These are phyloP conservation scores for Globisporangium parvum DNA, from an alignment of 352 stramenopile genomes.

Conservation along the genomic window DNA sequence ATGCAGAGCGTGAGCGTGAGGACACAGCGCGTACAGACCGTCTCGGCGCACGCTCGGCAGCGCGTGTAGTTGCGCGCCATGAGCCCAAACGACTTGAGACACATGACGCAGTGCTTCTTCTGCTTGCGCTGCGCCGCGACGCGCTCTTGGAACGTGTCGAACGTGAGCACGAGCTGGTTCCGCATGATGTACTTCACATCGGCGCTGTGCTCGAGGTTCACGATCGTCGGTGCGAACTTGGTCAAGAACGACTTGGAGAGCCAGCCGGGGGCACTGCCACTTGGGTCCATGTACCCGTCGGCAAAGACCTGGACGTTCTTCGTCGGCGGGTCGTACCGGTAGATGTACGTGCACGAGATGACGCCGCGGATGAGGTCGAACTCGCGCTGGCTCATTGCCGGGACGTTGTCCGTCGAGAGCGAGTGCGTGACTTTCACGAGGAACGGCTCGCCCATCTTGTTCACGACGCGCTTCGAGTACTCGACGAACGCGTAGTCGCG, in stretches of 20 bases:
- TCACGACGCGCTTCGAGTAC: slow-evolving; percentile 29
- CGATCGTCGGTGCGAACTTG: slow-evolving; percentile 35
- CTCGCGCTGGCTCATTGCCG: slow-evolving; percentile 32
- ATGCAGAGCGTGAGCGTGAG: slow-evolving; percentile 56
- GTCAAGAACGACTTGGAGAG: slow-evolving; percentile 37
- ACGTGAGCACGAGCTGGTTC: slow-evolving; percentile 27
- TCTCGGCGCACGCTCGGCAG: slow-evolving; percentile 47
- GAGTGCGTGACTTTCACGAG: slow-evolving; percentile 43
- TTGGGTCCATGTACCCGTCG: slow-evolving; percentile 31
- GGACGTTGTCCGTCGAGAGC: slow-evolving; percentile 23
- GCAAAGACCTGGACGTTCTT: slow-evolving; percentile 44
- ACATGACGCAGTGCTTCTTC: slow-evolving; percentile 30
- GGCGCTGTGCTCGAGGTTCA: slow-evolving; percentile 35
- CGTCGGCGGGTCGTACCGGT: slow-evolving; percentile 31
- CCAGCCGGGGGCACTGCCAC: slow-evolving; percentile 22
- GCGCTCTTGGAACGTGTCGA: slow-evolving; percentile 26
- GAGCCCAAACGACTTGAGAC: slow-evolving; percentile 32
- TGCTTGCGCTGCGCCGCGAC: slow-evolving; percentile 25
- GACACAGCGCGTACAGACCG: slow-evolving; percentile 42
- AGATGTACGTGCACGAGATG: slow-evolving; percentile 38
- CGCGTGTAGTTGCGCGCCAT: slow-evolving; percentile 34
- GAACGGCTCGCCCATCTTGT: slow-evolving; percentile 28
- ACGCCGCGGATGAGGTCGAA: slow-evolving; percentile 37
- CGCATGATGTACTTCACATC: slow-evolving; percentile 57
- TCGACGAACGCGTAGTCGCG: slow-evolving; percentile 44